Base-by-base conservation (phyloP, 2,329 filamentous ascomycete genomes). In the Dothideomycetidae sp. region DNA sequence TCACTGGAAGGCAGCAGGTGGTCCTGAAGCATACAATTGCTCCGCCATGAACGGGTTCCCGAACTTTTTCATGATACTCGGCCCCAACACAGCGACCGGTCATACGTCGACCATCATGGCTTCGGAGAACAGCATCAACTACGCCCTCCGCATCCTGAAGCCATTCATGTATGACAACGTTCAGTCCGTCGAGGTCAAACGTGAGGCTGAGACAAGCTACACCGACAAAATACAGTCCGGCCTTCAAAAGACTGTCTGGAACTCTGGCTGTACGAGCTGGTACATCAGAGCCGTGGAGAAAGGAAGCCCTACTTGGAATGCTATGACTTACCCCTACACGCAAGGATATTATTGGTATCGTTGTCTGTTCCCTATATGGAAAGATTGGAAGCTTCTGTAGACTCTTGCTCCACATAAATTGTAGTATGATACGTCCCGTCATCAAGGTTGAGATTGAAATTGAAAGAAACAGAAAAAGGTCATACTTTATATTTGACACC, bases 21-120 rank as follows among this genome's bases (percentile, higher is more conserved):
- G 75, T 0, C 58, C 70, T 0, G 70, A 69, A 41, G 75, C 73
- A 1, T 80, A 80, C 50, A 67, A 72, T 39, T 68, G 67, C 13
- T 66, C 66, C 2, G 64, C 66, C 2, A 56, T 78, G 53, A 68
- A 69, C 1, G 51, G 52, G 1, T 67, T 67, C 38, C 62, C 63
- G 3, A 67, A 65, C 42, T 60, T 67, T 46, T 64, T 63, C 48
- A 55, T 61, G 16, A 50, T 62, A 39, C 56, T 62, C 52, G 60
- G 61, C 0, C 63, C 75, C 0, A 80, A 80, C 48, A 68, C 71
- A 0, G 62, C 60, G 0, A 78, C 73, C 0, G 75, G 75, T 0
- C 74, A 79, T 51, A 69, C 63, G 0, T 71, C 66, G 9, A 68
- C 73, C 5, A 64, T 77, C 29, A 62, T 77, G 47, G 68, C 72